Base-by-base conservation (phyloP, 2,329 filamentous ascomycete genomes). In the Myotisia sp. region DNA sequence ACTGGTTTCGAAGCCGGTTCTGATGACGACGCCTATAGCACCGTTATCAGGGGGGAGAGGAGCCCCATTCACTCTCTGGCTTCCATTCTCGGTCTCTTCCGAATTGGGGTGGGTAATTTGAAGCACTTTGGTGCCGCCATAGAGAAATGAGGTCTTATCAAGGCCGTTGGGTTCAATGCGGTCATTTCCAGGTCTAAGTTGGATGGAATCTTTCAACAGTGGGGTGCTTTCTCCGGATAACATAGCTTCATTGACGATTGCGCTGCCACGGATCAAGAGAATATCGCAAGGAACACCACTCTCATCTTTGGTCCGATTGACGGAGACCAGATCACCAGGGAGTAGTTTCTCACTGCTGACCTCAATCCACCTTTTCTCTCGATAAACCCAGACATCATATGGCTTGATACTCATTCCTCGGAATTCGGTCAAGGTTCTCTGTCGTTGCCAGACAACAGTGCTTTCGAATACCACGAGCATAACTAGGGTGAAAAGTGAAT, bases 321-420 rank as follows among this genome's bases (percentile, higher is more conserved):
- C 86, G 7, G 87, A 95, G 31, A 87, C 85, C 29, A 98, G 68
- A 51, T 98, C 90, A 22, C 90, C 90, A 2, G 90, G 90, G 5
- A 98, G 69, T 36, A 98, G 74, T 53, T 83, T 80, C 60, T 98
- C 87, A 54, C 86, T 95, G 53, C 78, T 75, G 33, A 85, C 72
- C 61, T 94, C 81, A 47, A 71, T 70, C 90, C 90, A 98, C 54
- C 81, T 83, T 51, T 79, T 79, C 46, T 83, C 67, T 38, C 92
- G 75, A 63, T 81, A 92, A 6, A 87, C 90, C 70, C 79, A 92
- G 46, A 95, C 76, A 41, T 90, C 80, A 57, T 95, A 95, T 8
- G 90, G 92, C 67, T 98, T 93, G 63, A 98, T 94, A 68, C 83
- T 92, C 92, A 98, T 98, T 47, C 87, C 85, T 32, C 90, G 83